These are phyloP conservation scores for Sarcomyxa edulis DNA, from an alignment of 768 basidiomycete species.

Conservation along the genomic window DNA sequence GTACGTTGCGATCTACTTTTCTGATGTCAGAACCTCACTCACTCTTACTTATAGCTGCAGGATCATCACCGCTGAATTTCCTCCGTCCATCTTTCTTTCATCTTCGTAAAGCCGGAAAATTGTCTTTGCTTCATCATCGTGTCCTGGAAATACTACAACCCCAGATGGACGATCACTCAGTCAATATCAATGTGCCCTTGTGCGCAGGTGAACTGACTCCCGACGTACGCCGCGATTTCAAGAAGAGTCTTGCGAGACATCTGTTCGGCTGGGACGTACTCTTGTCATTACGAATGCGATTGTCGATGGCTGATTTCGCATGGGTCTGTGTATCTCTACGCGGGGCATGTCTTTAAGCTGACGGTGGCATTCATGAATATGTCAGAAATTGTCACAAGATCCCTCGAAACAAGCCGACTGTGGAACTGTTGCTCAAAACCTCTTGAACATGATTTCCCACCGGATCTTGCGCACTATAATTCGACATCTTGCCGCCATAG, in stretches of 20 bases:
- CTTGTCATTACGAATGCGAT: constrained; percentile 47
- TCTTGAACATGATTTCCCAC: constrained; percentile 49
- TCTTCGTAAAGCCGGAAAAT: constrained; percentile 28
- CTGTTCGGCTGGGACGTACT: constrained; percentile 60
- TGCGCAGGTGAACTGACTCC: constrained; percentile 23
- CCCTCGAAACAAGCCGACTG: constrained; percentile 37
- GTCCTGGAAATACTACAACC: constrained; percentile 41
- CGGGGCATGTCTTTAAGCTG: background rate
- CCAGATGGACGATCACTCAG: constrained; percentile 26
- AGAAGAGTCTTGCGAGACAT: constrained; percentile 45
- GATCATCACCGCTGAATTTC: constrained; percentile 41
- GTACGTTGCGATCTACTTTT: constrained; percentile 17
- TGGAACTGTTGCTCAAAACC: constrained; percentile 44
- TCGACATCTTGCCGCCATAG: constrained; percentile 47
- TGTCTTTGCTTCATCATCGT: constrained; percentile 32
- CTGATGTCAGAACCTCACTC: background rate
- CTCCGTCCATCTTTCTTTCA: constrained; percentile 50
- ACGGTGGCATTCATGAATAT: background rate
- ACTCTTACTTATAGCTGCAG: constrained; percentile 22
- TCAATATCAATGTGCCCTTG: constrained; percentile 22
- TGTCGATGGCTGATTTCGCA: constrained; percentile 46
- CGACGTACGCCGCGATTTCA: constrained; percentile 39
- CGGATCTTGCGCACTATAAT: constrained; percentile 49
- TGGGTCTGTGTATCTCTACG: constrained; percentile 43
- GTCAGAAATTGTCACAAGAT: constrained; percentile 43